Evolutionary conservation across 148 eudicot species (phyloP), one percentile per base, ranked within the genome.

Genomic region (Fagopyrum homotropicum): DNA sequence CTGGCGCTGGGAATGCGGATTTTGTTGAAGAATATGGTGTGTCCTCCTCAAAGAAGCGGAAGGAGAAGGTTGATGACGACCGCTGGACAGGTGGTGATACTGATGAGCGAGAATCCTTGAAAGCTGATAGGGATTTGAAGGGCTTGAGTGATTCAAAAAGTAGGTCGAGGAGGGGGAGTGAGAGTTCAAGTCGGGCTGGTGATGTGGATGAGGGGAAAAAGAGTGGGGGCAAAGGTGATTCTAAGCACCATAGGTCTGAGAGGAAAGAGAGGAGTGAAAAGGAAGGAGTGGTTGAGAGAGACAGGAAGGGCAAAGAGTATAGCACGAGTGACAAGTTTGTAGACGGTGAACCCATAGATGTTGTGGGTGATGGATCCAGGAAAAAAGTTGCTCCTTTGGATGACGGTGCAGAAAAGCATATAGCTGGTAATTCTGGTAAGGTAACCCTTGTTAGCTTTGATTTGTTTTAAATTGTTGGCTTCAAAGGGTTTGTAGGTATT

Each of bases 231-330:
- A 85, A 82, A 75, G 78, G 74, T 52, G 98, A 94, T 15, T 75
- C 83, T 2, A 94, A 84, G 85, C 78, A 90, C 73, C 79, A 91
- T 74, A 86, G 88, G 85, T 84, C 87, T 48, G 98, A 92, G 43
- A 88, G 86, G 82, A 91, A 86, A 78, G 98, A 93, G 78, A 83
- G 80, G 59, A 77, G 84, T 81, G 97, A 89, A n/a, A 91, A 87
- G 80, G 94, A 91, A 5, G 84, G 83, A 50, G 85, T 78, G 2
- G 74, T 72, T 9, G 93, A 91, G 72, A 84, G 81, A 59, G 94
- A 84, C 48, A 90, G 82, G 79, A 88, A 84, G 81, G 79, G 78
- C 55, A 80, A 81, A 71, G 86, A 82, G 52, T 72, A 52, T 54
- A 81, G 84, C 68, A 77, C 74, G 15, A 74, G 80, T 72, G 86